Base-by-base conservation (phyloP, 2,329 filamentous ascomycete species). In the Trichoderma endophyticum region DNA sequence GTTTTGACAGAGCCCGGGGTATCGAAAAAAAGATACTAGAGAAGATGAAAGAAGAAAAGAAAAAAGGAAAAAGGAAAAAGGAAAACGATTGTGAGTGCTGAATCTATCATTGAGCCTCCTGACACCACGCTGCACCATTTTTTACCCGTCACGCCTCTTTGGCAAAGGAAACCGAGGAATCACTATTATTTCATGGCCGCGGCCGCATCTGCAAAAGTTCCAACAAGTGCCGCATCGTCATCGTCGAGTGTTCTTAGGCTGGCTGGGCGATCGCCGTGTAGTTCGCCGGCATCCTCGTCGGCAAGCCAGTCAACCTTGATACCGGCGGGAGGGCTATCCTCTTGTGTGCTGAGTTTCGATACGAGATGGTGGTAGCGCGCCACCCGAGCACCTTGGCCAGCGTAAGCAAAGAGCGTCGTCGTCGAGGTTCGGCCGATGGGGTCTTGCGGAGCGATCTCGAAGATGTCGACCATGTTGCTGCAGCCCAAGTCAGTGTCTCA, bases 391-490 rank as follows among this genome's bases (percentile, higher is more conserved):
- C 89, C 87, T 77, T 89, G 88, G 62, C 85, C 86, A 66, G 86
- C 83, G 75, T 86, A 85, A 30, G 81, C 81, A 68, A 87, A 87
- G 1, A 87, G 87, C 1, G 82, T 82, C 18, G 81, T 75, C 76
- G 79, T 73, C 73, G 78, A 72, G 74, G 81, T 76, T 75, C 83
- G 76, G 73, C 78, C 76, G 65, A 78, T 76, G 39, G 81, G 79
- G 72, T 85, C 85, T 72, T 87, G 85, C 26, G 88, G 87, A 43
- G 87, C 85, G 77, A 90, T 89, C 74, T 91, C 89, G 80, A 91
- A 91, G 61, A 91, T 88, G 77, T 91, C 89, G 73, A 91, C 89
- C 81, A 91, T 88, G 76, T 91, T 90, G 77, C 89, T 91, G 77
- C 64, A 73, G 61, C 18, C 36, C 32, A n/a, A 51, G 76, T 71